Base-by-base conservation (phyloP, 2,329 filamentous ascomycete species). In the Claviceps humidiphila region DNA sequence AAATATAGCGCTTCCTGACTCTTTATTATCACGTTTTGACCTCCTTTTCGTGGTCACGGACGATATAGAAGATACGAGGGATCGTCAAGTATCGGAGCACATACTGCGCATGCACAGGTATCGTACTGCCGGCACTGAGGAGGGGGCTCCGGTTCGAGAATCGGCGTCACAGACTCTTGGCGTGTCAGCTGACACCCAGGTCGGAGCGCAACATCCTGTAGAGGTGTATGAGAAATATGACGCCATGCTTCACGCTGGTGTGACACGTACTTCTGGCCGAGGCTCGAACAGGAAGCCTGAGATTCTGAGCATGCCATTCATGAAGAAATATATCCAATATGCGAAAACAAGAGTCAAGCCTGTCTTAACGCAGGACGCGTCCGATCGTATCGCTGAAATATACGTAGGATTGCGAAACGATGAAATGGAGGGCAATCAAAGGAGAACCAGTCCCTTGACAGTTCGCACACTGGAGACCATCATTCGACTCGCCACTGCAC, bases 241-340 rank as follows among this genome's bases (percentile, higher is more conserved):
- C 62, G 80, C 86, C 34, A 95, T 97, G 88, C 78, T 98, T 43
- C 93, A 98, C 64, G 87, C 89, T 9, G 93, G 93, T 55, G 88
- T 96, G 47, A 88, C 83, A 6, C 70, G 88, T 16, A 88, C 84
- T 4, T 76, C 83, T 13, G 85, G 86, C 9, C 80, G 88, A 41
- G 87, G 87, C 11, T 72, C 84, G 26, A 81, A 81, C 59, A 86
- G 87, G 67, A 85, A 85, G 58, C 81, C 87, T 5, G 89, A 96
- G 66, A 87, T 98, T 14, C 74, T 98, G 51, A 95, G 87, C 70
- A 96, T 98, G 55, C 87, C 90, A 0, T 98, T 98, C 70, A 89
- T 98, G 75, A 98, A 98, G 74, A 98, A 98, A 71, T 98, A 96
- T 68, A 94, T 98, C 46, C 93, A 98, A 65, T 98, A 98, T 67